Evolutionary conservation across 2,329 filamentous ascomycete species (phyloP).

Genomic region (Epichloe sylvatica): DNA sequence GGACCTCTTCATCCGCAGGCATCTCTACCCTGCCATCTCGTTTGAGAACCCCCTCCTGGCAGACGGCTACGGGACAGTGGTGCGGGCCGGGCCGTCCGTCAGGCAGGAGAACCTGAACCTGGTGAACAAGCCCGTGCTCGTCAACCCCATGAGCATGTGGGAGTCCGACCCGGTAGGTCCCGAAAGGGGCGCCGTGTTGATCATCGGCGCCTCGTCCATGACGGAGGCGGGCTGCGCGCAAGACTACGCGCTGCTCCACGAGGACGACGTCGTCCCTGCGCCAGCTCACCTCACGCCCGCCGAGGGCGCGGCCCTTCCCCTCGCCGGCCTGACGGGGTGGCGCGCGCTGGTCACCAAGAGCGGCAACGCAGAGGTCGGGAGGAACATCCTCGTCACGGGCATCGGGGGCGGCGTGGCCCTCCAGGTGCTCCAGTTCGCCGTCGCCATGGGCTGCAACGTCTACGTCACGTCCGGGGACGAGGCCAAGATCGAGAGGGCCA

Average conservation of each 20-base stretch:
- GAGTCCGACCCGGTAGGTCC: conserved; percentile 55
- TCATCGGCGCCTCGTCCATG: conserved; percentile 54
- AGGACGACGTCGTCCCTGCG: conserved; percentile 59
- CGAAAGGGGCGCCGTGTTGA: conserved; percentile 45
- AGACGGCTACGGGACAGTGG: conserved; percentile 68
- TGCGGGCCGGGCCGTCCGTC: conserved; percentile 41
- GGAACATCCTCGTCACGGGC: conserved; percentile 74
- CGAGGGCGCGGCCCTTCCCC: conserved; percentile 71
- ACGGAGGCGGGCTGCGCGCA: conserved; percentile 54
- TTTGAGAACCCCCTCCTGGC: conserved; percentile 68
- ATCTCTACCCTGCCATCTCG: conserved; percentile 74
- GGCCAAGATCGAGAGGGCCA: conserved; percentile 62
- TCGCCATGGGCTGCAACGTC: conserved; percentile 60
- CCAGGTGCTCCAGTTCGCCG: conserved; percentile 65
- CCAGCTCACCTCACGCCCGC: conserved; percentile 52
- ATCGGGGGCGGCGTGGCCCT: conserved; percentile 89
- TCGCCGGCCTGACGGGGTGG: conserved; percentile 82
- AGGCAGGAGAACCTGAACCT: conserved; percentile 28
- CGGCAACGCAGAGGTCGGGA: conserved; percentile 41
- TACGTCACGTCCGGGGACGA: conserved; percentile 65
- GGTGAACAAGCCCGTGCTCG: conserved; percentile 54
- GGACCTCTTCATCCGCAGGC: conserved; percentile 85
- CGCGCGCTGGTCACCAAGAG: conserved; percentile 70
- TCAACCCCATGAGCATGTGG: conserved; percentile 73
- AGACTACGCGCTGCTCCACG: conserved; percentile 57